Base-by-base conservation (phyloP, 2,329 filamentous ascomycete species). In the Ilyonectria sp. region DNA sequence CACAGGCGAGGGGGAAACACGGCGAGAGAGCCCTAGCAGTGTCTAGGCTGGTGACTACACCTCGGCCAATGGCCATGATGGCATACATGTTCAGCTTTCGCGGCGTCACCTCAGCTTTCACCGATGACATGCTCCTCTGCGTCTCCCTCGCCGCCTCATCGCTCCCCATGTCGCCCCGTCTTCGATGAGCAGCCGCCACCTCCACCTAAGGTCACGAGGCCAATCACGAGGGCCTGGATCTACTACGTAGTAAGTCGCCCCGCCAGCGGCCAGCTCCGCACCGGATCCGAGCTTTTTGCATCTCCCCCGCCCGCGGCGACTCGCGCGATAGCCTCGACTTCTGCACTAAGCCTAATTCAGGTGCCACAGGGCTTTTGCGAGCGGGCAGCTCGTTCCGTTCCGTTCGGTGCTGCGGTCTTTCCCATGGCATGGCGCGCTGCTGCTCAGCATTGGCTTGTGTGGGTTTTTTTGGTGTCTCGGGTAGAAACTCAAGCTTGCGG, bases 171-270 rank as follows among this genome's bases (percentile, higher is more conserved):
- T 29, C 52, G 43, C 52, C 50, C 37, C 50, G 19, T 55, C 50
- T 8, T 15, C 29, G 55, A 37, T 37, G 35, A 33, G 31, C 13
- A 13, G 11, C 15, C 21, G 49, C 46, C 40, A 17, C 31, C 26
- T 35, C 44, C 61, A 31, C 47, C 37, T 9, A 43, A 50, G 55
- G 63, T 65, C 63, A 65, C 56, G 63, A 65, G 63, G 55, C 56
- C 56, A 56, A 19, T 47, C 60, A 63, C 60, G 52, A 26, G 50
- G 29, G 10, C 11, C 50, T 31, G 23, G 29, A 35, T 13, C 37
- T 2, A 21, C 21, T 21, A 21, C 21, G 21, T 21, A 21, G 21
- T 21, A 40, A 17, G 13, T 15, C 17, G 11, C 13, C 37, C 37
- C 17, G 13, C 37, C 17, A 40, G 37, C 17, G 29, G 26, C 29